Percentiles rank a stretch among this genome's conserved stretches.
These are phyloP conservation scores for Aspergillus fructus DNA, from an alignment of 2,329 filamentous ascomycete species.

Conservation along the genomic window DNA sequence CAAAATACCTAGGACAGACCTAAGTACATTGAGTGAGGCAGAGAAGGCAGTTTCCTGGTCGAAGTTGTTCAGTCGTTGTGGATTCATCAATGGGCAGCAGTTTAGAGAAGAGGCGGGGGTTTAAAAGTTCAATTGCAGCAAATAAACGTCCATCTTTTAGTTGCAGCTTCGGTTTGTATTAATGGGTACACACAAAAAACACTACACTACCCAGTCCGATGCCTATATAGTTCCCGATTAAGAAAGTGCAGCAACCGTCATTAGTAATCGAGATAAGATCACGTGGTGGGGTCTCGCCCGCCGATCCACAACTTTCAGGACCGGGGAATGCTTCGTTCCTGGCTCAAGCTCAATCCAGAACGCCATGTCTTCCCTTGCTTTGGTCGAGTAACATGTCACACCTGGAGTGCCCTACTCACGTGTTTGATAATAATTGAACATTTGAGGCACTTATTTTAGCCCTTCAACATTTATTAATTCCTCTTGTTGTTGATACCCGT, in stretches of 20 bases:
- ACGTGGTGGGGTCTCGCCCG: constrained; percentile 15
- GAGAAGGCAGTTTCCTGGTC: constrained; percentile 8
- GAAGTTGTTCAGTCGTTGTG: constrained; percentile 12
- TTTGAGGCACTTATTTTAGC: background rate
- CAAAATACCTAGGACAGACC: background rate
- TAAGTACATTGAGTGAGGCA: background rate
- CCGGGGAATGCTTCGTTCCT: constrained; percentile 10
- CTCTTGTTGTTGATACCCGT: background rate
- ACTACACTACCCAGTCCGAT: too few relatives aligned
- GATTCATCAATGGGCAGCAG: constrained; percentile 12
- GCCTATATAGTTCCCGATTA: background rate
- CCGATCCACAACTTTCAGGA: constrained; percentile 9
- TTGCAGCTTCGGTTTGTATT: too few relatives aligned
- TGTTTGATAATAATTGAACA: background rate
- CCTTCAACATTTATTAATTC: background rate
- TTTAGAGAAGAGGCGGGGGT: constrained; percentile 13
- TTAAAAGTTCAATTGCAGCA: too few relatives aligned
- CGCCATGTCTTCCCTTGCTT: constrained; percentile 11
- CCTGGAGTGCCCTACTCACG: background rate
- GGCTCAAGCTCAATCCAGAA: constrained; percentile 2
- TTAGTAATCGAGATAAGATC: constrained; percentile 6
- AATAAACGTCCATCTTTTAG: too few relatives aligned
- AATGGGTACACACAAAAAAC: too few relatives aligned
- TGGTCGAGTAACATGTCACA: constrained; percentile 13
- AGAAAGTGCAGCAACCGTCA: background rate